These are phyloP conservation scores for Dictyostelium firmibasis DNA, from an alignment of 78 protist species.

Conservation along the genomic window DNA sequence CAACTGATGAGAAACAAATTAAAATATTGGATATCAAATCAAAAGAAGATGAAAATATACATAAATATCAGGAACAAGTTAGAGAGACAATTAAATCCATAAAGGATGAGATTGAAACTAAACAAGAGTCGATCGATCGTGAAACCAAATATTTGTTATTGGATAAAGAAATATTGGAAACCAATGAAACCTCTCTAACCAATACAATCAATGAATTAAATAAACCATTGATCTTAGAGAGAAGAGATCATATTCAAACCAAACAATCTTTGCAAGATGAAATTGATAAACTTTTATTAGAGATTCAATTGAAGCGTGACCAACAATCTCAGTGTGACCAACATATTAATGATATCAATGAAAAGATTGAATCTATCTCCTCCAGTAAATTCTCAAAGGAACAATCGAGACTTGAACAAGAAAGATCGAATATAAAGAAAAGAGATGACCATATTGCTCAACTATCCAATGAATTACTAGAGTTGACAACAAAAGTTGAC, in stretches of 20 bases:
- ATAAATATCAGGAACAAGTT: not conserved
- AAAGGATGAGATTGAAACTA: not conserved
- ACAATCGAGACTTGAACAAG: not conserved
- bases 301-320: not conserved
- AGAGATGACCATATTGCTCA: not conserved
- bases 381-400: slow-evolving; percentile 26
- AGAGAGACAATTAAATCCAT: not conserved
- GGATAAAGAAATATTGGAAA: slow-evolving; percentile 39
- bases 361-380: not conserved
- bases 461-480: not conserved
- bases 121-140: not conserved
- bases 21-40: not conserved
- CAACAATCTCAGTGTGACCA: not conserved
- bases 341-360: not conserved
- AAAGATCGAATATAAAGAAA: not conserved
- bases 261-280: not conserved
- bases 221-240: not conserved
- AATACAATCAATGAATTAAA: not conserved
- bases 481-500: not conserved
- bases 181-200: not conserved
- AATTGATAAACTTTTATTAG: slow-evolving; percentile 2
- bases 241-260: not conserved
- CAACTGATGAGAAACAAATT: not conserved
- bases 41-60: not conserved
- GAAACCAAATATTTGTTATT: slow-evolving; percentile 25